phyloP scores from a whole-genome alignment of 805 yeast species.

The Monosporozyma siamensis region DNA sequence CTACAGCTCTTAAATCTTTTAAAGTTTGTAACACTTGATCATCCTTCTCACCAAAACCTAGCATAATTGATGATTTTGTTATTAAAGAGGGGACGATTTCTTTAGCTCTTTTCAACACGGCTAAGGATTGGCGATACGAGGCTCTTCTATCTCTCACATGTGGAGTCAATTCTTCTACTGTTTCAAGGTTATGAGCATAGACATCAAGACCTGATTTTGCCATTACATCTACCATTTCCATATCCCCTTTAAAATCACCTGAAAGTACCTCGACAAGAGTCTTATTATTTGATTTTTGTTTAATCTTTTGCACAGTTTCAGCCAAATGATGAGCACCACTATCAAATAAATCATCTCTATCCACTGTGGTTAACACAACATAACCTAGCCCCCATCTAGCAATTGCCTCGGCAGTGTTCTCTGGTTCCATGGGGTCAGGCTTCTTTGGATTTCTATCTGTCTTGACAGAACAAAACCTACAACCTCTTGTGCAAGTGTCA shows the following conservation, averaged over 20 bases:
- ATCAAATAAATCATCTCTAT: constrained; percentile 86
- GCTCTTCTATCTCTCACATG: constrained; percentile 95
- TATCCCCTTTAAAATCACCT: constrained; percentile 92
- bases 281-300: constrained; percentile 71
- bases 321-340: constrained; percentile 92
- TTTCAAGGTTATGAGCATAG: constrained; percentile 93
- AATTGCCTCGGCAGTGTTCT: constrained; percentile 94
- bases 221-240: constrained; percentile 66
- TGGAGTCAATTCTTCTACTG: constrained; percentile 92
- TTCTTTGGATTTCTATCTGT: constrained; percentile 81
- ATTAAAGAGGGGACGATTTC: constrained; percentile 60
- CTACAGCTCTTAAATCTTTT: constrained; percentile 60
- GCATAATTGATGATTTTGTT: constrained; percentile 92
- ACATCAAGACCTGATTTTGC: constrained; percentile 89
- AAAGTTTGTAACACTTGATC: constrained; percentile 75
- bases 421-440: constrained; percentile 94
- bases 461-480: constrained; percentile 94
- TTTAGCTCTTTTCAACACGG: constrained; percentile 76
- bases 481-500: constrained; percentile 98
- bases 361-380: constrained; percentile 94
- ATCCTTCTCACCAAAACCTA: constrained; percentile 94
- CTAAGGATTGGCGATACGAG: constrained; percentile 77
- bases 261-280: constrained; percentile 86
- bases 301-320: constrained; percentile 76
- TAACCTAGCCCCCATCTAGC: constrained; percentile 97